Base-by-base conservation (phyloP, 1,139 yeast species). In the Trichomonascaceae sp. region DNA sequence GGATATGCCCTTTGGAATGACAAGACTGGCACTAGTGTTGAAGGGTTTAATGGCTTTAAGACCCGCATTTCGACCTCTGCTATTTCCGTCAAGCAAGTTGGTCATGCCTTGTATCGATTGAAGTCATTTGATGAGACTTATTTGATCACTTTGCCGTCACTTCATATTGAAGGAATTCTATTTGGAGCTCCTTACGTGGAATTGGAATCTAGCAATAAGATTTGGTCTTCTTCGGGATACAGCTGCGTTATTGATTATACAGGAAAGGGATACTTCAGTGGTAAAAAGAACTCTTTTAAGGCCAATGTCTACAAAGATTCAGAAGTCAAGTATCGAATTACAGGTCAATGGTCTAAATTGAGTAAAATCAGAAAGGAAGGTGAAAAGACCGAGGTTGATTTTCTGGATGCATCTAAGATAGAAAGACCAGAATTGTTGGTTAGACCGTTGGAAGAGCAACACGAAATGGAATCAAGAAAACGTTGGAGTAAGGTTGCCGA, bases 221-320 rank as follows among this genome's bases (percentile, higher is more conserved):
- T 93, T 65, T 95, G 87, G 70, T 78, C 90, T 43, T 83, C 95
- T 6, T 78, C 81, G 52, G 98, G 98, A 9, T 85, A 82, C 71
- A 70, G 79, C 60, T 81, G 95, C 19, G 78, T 80, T 22, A 75
- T 93, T 60, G 96, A 88, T 64, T 93, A 81, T 71, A 78, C 87
- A 47, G 99, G 99, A 41, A 83, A 93, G 70, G 99, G 99, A 27
- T 93, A 90, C 75, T 88, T 93, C 67, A 80, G 90, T n/a, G 99
- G 99, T 61, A 91, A 90, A 77, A 91, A 90, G 75, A 91, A 93
- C 73, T 74, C 91, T 9, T 90, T 85, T 75, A 91, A 89, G 73
- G 95, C 96, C 41, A 79, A 91, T 65, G 80, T 91, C 55, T 86
- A 70, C 70, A 78, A 80, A 62, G 70, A 70, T 54, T 71, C 77